These are phyloP conservation scores for Strobilomyces confusus DNA, from an alignment of 768 basidiomycete species.

Conservation along the genomic window DNA sequence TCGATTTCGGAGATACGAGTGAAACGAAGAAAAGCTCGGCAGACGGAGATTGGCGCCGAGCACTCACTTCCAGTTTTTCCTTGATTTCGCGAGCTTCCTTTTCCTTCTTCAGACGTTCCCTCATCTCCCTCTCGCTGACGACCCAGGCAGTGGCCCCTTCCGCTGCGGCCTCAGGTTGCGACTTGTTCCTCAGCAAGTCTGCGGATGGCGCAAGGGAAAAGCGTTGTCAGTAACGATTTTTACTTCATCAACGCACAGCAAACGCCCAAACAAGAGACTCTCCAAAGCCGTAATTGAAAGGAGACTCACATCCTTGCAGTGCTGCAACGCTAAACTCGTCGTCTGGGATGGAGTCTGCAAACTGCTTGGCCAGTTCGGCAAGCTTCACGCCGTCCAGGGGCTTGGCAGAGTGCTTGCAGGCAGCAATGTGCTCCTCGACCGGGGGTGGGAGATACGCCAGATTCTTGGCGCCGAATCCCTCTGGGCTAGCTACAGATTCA, in stretches of 20 bases:
- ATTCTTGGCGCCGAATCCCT: constrained; percentile 50
- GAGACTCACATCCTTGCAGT: constrained; percentile 80
- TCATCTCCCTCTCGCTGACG: constrained; percentile 66
- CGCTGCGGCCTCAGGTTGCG: constrained; percentile 73
- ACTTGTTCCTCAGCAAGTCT: constrained; percentile 85
- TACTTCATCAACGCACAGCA: constrained; percentile 19
- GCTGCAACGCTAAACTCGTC: constrained; percentile 87
- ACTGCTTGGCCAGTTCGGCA: constrained; percentile 65
- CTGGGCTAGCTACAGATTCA: constrained; percentile 12
- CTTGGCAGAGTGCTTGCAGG: constrained; percentile 58
- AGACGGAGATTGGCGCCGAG: constrained; percentile 15
- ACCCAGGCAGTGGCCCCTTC: constrained; percentile 70
- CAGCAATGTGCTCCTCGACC: constrained; percentile 53
- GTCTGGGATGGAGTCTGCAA: constrained; percentile 79
- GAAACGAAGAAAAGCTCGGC: constrained; percentile 18
- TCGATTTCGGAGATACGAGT: constrained; percentile 1
- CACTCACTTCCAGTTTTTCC: constrained; percentile 62
- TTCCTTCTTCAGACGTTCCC: constrained; percentile 68
- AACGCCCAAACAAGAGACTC: constrained; percentile 17
- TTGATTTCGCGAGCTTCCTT: constrained; percentile 66
- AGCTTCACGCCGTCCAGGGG: constrained; percentile 64
- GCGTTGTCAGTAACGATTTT: constrained; percentile 25
- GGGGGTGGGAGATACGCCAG: constrained; percentile 63
- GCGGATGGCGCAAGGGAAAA: constrained; percentile 2
- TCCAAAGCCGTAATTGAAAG: constrained; percentile 13